phyloP scores from a whole-genome alignment of 2,329 filamentous ascomycete genomes.

The Lecanosticta acicola region DNA sequence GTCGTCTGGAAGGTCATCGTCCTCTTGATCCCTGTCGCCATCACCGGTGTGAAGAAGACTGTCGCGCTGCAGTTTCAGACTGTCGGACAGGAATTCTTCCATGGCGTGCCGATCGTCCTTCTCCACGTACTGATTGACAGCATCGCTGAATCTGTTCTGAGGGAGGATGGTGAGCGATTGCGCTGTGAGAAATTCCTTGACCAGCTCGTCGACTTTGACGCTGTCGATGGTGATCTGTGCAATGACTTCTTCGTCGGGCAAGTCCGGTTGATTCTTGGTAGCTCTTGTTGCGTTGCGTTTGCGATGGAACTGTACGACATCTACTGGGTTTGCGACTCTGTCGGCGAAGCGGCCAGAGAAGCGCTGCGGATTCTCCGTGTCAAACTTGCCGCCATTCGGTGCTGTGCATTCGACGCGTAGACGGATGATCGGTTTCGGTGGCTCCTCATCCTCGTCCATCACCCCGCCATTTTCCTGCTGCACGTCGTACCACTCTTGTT shows the following conservation, averaged over 20 bases:
- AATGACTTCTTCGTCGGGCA: slow-evolving; percentile 61
- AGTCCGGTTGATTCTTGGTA: slow-evolving; percentile 48
- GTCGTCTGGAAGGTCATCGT: slow-evolving; percentile 49
- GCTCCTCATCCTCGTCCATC: slow-evolving; percentile 52
- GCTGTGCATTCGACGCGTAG: slow-evolving; percentile 87
- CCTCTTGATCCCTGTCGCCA: slow-evolving; percentile 62
- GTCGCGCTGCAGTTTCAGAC: slow-evolving; percentile 40
- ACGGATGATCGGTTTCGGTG: slow-evolving; percentile 76
- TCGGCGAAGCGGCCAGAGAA: slow-evolving; percentile 89
- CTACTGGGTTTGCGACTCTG: slow-evolving; percentile 89
- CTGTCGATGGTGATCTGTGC: slow-evolving; percentile 51
- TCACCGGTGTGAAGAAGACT: slow-evolving; percentile 51
- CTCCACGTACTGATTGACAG: slow-evolving; percentile 85
- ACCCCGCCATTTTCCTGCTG: slow-evolving; percentile 52
- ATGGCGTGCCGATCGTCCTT: slow-evolving; percentile 94
- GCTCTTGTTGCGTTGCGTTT: slow-evolving; percentile 54
- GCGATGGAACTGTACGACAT: slow-evolving; percentile 87
- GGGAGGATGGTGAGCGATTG: slow-evolving; percentile 90
- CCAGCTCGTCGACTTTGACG: slow-evolving; percentile 81
- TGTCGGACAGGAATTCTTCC: slow-evolving; percentile 46
- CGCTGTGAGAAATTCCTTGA: slow-evolving; percentile 77
- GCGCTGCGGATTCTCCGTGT: slow-evolving; percentile 90
- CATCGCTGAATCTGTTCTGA: slow-evolving; percentile 86
- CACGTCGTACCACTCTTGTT: slow-evolving; percentile 70
- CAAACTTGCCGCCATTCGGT: slow-evolving; percentile 76